Percentiles rank a stretch among this genome's conserved stretches.
Evolutionary conservation across 1,284 basidiomycete species (phyloP).

Genomic region (Tylopilus sp.): DNA sequence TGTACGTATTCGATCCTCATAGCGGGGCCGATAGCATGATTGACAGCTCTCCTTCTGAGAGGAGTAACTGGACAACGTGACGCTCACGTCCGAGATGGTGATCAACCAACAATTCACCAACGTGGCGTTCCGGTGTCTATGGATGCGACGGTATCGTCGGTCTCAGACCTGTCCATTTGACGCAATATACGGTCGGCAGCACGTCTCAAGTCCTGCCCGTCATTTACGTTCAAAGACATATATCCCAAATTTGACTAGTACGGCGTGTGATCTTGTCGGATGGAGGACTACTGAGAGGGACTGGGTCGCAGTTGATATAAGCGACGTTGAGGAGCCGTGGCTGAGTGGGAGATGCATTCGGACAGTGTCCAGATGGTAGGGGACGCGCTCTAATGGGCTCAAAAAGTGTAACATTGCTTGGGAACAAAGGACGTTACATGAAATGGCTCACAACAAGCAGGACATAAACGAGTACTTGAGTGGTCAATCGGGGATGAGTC

Average conservation of each 20-base stretch:
- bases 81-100: constrained; percentile 53
- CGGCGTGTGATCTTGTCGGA: too few relatives aligned
- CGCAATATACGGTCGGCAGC: constrained; percentile 47
- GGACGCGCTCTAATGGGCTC: too few relatives aligned
- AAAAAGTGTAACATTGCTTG: too few relatives aligned
- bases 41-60: constrained; percentile 66
- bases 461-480: too few relatives aligned
- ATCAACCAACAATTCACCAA: constrained; percentile 65
- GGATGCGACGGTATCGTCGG: constrained; percentile 68
- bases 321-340: too few relatives aligned
- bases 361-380: too few relatives aligned
- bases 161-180: constrained; percentile 65
- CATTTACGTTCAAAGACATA: constrained; percentile 53
- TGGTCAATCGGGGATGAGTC: too few relatives aligned
- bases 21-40: constrained; percentile 42
- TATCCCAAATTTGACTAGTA: constrained; percentile 34
- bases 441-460: too few relatives aligned
- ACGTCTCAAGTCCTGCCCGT: constrained; percentile 50
- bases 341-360: too few relatives aligned
- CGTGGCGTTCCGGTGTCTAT: constrained; percentile 52
- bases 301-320: too few relatives aligned
- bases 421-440: too few relatives aligned
- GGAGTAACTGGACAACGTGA: constrained; percentile 62
- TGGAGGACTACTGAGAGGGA: too few relatives aligned
- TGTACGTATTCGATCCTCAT: not conserved